Conservation (phyloP, 768 basidiomycete genomes). For the Pleurotus sapidus region DNA sequence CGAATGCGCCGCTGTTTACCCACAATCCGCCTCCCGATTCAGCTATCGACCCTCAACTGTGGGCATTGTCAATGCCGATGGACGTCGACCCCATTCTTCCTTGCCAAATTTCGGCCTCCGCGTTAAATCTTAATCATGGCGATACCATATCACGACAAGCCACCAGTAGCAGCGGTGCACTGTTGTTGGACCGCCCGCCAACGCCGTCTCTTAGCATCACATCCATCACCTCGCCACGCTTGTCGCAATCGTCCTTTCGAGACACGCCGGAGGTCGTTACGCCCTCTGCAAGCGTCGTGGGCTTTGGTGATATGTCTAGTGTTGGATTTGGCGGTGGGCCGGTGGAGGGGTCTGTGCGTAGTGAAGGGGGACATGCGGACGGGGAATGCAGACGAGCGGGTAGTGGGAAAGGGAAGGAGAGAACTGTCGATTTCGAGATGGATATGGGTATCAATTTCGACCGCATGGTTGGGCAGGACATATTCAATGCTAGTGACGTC, state of each 20-base stretch:
- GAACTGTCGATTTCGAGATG: conserved; percentile 2
- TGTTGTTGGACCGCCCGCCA: background rate
- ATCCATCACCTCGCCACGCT: conserved; percentile 3
- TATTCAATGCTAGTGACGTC: conserved; percentile 8
- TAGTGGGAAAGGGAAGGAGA: conserved; percentile 5
- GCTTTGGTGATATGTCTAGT: conserved; percentile 20
- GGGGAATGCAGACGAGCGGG: conserved; percentile 11
- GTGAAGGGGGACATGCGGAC: background rate
- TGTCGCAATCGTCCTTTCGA: conserved; percentile 11
- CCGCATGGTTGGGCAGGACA: conserved; percentile 3
- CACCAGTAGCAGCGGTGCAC: background rate
- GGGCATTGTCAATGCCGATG: conserved; percentile 22
- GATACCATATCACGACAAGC: background rate
- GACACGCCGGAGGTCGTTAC: conserved; percentile 10
- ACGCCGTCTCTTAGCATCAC: conserved; percentile 1
- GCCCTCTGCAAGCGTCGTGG: conserved; percentile 4
- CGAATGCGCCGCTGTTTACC: background rate
- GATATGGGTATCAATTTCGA: background rate
- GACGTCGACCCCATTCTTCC: background rate
- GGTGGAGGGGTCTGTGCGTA: too few relatives aligned
- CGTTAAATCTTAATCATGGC: background rate
- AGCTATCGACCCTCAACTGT: conserved; percentile 30
- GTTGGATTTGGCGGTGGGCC: background rate
- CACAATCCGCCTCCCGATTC: conserved; percentile 5
- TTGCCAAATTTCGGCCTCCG: conserved; percentile 10